Conservation (phyloP, 805 yeast species). For the Wickerhamiella parazyma region DNA sequence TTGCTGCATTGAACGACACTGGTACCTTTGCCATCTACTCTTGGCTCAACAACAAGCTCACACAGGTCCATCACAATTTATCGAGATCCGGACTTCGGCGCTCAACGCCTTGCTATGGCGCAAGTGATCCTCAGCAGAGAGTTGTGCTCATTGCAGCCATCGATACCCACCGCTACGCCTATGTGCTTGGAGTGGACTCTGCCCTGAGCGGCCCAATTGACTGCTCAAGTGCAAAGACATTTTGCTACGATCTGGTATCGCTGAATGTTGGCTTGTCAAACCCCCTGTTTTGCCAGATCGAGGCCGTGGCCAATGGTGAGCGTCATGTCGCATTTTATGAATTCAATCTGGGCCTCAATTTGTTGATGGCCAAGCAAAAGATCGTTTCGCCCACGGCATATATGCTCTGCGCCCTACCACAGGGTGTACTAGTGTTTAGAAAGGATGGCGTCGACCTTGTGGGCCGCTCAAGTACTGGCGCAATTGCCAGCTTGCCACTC, state of each 20-base stretch:
- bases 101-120: conserved; percentile 56
- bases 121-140: conserved; percentile 58
- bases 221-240: conserved; percentile 35
- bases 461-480: background rate
- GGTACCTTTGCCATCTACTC: background rate
- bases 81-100: conserved; percentile 50
- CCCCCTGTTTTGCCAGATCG: conserved; percentile 75
- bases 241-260: conserved; percentile 43
- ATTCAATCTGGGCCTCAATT: conserved; percentile 74
- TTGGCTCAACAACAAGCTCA: background rate
- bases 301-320: conserved; percentile 28
- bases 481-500: background rate
- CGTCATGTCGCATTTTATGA: conserved; percentile 54
- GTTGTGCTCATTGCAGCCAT: conserved; percentile 58
- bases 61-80: background rate
- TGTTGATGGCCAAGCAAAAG: conserved; percentile 29
- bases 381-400: background rate
- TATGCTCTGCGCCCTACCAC: background rate
- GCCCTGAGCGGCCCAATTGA: conserved; percentile 63
- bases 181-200: conserved; percentile 38
- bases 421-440: conserved; percentile 3
- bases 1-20: conserved; percentile 2
- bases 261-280: conserved; percentile 70
- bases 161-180: conserved; percentile 62
- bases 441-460: background rate